Evolutionary conservation across 2,329 filamentous ascomycete genomes (phyloP).

Genomic region (Venturia aucupariae): DNA sequence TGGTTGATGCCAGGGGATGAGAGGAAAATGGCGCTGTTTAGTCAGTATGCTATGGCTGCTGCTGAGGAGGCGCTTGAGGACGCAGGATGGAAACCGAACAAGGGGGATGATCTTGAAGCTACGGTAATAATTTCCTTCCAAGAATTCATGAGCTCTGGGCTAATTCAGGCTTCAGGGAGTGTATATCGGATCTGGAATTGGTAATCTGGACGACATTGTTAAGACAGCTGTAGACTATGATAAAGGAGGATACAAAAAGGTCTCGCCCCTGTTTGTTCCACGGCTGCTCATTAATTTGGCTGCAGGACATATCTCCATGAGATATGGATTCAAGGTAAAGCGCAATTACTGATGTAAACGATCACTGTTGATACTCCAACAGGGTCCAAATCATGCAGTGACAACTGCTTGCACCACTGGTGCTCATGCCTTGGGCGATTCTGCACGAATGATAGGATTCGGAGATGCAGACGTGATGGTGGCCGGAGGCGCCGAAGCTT

Average conservation of each 20-base stretch:
- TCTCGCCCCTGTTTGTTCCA: slow-evolving; percentile 89
- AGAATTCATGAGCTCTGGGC: slow-evolving; percentile 15
- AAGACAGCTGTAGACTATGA: slow-evolving; percentile 70
- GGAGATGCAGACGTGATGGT: slow-evolving; percentile 94
- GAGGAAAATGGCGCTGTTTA: slow-evolving; percentile 80
- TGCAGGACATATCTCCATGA: slow-evolving; percentile 91
- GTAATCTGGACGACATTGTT: slow-evolving; percentile 86
- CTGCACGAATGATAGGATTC: slow-evolving; percentile 80
- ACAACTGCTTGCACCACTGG: slow-evolving; percentile 96
- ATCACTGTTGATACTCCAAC: background rate
- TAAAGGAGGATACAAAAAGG: slow-evolving; percentile 73
- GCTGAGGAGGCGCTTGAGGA: slow-evolving; percentile 78
- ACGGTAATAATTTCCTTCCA: slow-evolving; percentile 41
- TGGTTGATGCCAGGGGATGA: slow-evolving; percentile 44
- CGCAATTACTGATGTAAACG: background rate
- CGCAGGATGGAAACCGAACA: slow-evolving; percentile 62
- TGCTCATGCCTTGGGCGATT: slow-evolving; percentile 88
- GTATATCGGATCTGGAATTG: slow-evolving; percentile 90
- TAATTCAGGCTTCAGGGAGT: slow-evolving; percentile 50
- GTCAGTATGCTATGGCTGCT: slow-evolving; percentile 84
- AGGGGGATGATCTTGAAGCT: slow-evolving; percentile 55
- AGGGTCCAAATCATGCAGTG: slow-evolving; percentile 79
- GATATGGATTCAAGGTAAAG: slow-evolving; percentile 61
- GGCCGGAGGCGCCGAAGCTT: slow-evolving; percentile 90
- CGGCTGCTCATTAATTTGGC: slow-evolving; percentile 90